These are phyloP conservation scores for Zygosaccharomyces pseudobailii DNA, from an alignment of 1,139 yeast genomes.

Conservation along the genomic window DNA sequence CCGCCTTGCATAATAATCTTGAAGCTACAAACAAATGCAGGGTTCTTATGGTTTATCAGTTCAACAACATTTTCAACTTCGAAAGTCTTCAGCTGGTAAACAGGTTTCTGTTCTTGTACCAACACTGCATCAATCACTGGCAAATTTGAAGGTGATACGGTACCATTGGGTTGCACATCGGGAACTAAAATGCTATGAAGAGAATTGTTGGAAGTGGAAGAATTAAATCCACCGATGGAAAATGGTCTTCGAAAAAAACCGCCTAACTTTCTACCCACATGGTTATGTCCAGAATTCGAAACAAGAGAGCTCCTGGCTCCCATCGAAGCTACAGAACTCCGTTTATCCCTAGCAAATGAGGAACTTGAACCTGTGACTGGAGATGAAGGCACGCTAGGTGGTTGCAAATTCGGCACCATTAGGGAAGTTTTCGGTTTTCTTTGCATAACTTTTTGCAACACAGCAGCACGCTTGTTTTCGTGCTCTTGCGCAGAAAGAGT, in stretches of 20 bases:
- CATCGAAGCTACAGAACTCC: constrained; percentile 25
- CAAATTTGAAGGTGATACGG: constrained; percentile 50
- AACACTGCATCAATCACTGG: constrained; percentile 47
- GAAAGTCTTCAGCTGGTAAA: constrained; percentile 50
- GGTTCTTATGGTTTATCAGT: constrained; percentile 31
- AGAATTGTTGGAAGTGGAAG: constrained; percentile 39
- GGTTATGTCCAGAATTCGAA: constrained; percentile 24
- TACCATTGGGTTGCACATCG: constrained; percentile 36
- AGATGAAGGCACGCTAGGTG: not conserved
- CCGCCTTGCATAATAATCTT: constrained; percentile 53
- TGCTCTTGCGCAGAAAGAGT: constrained; percentile 39
- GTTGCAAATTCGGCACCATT: constrained; percentile 10
- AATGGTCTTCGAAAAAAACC: constrained; percentile 47
- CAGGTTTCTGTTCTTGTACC: constrained; percentile 52
- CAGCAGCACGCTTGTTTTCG: constrained; percentile 18
- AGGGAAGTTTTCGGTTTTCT: constrained; percentile 18
- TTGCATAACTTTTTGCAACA: constrained; percentile 15
- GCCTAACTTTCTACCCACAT: constrained; percentile 39
- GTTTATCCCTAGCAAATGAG: constrained; percentile 16
- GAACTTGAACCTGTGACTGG: constrained; percentile 8
- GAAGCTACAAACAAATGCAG: constrained; percentile 42
- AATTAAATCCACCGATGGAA: constrained; percentile 39
- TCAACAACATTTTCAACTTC: constrained; percentile 47
- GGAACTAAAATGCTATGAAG: constrained; percentile 21
- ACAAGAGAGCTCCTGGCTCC: constrained; percentile 21